Conservation (phyloP, 176 grass and related monocot species). For the Triticum urartu region DNA sequence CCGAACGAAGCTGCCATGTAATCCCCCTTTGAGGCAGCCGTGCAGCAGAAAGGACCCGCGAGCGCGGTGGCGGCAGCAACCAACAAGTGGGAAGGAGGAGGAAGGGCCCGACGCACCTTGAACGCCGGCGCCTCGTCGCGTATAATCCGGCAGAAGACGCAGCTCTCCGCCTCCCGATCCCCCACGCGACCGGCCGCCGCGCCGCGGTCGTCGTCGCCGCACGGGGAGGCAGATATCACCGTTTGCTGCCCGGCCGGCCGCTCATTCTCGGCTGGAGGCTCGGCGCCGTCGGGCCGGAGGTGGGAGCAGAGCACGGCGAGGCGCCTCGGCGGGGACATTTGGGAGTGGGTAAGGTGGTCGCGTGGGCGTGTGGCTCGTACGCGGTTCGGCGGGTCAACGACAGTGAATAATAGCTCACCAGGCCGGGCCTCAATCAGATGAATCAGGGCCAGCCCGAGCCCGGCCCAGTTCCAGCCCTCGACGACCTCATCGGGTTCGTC, state of each 20-base stretch:
- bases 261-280: background rate
- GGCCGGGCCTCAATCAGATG: too few relatives aligned
- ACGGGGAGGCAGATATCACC: constrained; percentile 15
- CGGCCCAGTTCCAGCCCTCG: too few relatives aligned
- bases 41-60: background rate
- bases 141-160: constrained; percentile 45
- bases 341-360: background rate
- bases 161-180: background rate
- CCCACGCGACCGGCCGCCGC: background rate
- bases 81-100: background rate
- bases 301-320: constrained; percentile 46
- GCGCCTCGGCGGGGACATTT: constrained; percentile 35
- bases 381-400: background rate
- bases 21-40: background rate
- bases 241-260: background rate
- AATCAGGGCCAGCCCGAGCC: too few relatives aligned
- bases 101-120: constrained; percentile 1
- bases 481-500: too few relatives aligned
- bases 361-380: background rate
- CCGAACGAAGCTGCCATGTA: background rate
- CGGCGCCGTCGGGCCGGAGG: background rate
- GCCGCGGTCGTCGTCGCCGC: background rate
- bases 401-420: background rate
- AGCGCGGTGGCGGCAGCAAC: background rate
- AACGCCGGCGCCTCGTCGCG: constrained; percentile 32